Evolutionary conservation across 208 protist species (phyloP).

Genomic region (Leishmania tarentolae): DNA sequence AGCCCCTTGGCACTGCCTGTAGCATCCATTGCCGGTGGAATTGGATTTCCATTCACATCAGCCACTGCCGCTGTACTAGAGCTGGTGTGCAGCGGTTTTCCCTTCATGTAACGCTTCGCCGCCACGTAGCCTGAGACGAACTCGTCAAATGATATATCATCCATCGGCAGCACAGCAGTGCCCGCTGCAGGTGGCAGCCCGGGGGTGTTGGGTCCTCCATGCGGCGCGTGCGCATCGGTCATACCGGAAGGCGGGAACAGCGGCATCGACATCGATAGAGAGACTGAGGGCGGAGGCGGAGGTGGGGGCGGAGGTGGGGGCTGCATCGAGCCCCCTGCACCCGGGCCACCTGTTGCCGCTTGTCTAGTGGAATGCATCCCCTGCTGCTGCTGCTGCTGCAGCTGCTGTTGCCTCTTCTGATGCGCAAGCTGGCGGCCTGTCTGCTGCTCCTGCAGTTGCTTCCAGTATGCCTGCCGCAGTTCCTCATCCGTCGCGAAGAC

Average conservation of each 20-base stretch:
- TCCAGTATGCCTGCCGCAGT: slow-evolving; percentile 57
- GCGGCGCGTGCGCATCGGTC: background rate
- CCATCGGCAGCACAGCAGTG: slow-evolving; percentile 8
- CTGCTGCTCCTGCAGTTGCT: slow-evolving; percentile 43
- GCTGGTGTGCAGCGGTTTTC: slow-evolving; percentile 49
- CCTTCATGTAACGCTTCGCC: slow-evolving; percentile 55
- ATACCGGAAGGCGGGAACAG: background rate
- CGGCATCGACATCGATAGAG: background rate
- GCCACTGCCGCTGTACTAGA: slow-evolving; percentile 14
- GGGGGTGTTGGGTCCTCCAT: background rate
- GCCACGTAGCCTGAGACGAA: slow-evolving; percentile 59
- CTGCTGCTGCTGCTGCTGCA: background rate
- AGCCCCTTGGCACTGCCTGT: background rate
- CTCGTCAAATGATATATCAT: slow-evolving; percentile 36
- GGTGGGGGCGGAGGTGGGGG: slow-evolving; percentile 8
- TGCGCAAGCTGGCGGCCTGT: slow-evolving; percentile 24
- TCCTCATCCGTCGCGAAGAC: slow-evolving; percentile 68
- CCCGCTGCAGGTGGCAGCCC: background rate
- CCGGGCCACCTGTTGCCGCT: slow-evolving; percentile 4
- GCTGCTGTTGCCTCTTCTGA: slow-evolving; percentile 3
- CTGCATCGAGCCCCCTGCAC: slow-evolving; percentile 8
- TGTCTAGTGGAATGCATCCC: background rate
- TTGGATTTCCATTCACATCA: background rate
- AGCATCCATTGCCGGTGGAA: background rate
- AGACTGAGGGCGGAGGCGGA: background rate